Evolutionary conservation across 257 asterid species (phyloP), one percentile per base, ranked within the genome.

Genomic region (Prunella vulgaris): DNA sequence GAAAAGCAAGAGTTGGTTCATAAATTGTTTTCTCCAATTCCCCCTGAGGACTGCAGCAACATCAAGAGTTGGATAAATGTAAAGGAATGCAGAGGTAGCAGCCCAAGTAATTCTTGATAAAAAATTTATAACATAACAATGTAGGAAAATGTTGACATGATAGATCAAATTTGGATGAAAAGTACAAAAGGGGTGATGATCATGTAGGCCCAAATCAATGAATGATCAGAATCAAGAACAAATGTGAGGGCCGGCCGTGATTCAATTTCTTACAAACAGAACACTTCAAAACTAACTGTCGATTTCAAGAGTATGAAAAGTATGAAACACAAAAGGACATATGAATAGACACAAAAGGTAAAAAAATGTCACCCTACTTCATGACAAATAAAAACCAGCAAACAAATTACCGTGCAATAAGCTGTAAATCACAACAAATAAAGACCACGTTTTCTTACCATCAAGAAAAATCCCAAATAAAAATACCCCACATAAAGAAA

Each of bases 31-130:
- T 27, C 48, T 70, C 72, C 79, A 69, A 71, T 73, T 68, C 71
- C 71, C 53, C 79, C 77, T 20, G 60, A 74, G 65, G 64, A 64
- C 76, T 76, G 69, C 61, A 68, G n/a, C 32, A n/a, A 63, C 54
- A 56, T 15, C 62, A 66, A 62, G 10, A 64, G 9, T 37, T 18
- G 48, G 49, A 21, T 35, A 13, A 58, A 5, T n/a, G 53, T 46
- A n/a, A n/a, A n/a, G n/a, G n/a, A n/a, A n/a, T n/a, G n/a, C n/a
- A n/a, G n/a, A n/a, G n/a, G n/a, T n/a, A n/a, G n/a, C n/a, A n/a
- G n/a, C n/a, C n/a, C n/a, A n/a, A n/a, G n/a, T n/a, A n/a, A n/a
- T 46, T 46, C 21, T 46, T 46, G 1, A 46, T 46, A 9, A 15
- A 46, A 46, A 5, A n/a, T n/a, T 46, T 5, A 44, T n/a, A n/a